These are phyloP conservation scores for Neoascochyta sp. DNA, from an alignment of 2,329 filamentous ascomycete species.

Conservation along the genomic window DNA sequence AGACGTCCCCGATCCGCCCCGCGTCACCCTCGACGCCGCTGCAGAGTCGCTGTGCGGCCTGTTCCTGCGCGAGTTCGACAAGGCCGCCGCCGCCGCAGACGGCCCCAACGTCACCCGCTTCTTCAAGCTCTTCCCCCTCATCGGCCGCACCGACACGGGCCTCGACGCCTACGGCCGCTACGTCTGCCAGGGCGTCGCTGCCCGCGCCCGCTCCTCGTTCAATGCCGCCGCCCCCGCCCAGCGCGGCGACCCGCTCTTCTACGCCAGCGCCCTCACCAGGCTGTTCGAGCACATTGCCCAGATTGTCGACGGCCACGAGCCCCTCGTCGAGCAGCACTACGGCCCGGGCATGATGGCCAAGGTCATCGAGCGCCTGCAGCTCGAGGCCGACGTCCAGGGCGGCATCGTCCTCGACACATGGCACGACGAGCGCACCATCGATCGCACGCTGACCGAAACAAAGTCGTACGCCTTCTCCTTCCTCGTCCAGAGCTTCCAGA, in stretches of 20 bases:
- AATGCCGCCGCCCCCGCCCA: constrained; percentile 63
- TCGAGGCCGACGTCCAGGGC: constrained; percentile 93
- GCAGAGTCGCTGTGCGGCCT: constrained; percentile 85
- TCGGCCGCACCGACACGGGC: constrained; percentile 82
- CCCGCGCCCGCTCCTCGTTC: constrained; percentile 74
- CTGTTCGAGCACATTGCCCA: constrained; percentile 97
- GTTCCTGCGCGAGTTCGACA: constrained; percentile 93
- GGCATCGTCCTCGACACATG: constrained; percentile 95
- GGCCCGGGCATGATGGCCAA: constrained; percentile 88
- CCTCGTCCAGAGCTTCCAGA: constrained; percentile 88
- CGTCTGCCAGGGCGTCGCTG: constrained; percentile 90
- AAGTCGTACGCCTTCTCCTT: constrained; percentile 98
- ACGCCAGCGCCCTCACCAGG: constrained; percentile 83
- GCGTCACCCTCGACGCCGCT: constrained; percentile 79
- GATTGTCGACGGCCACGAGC: constrained; percentile 88
- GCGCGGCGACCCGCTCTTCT: constrained; percentile 78
- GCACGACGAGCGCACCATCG: constrained; percentile 81
- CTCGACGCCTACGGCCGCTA: constrained; percentile 94
- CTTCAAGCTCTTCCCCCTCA: constrained; percentile 96
- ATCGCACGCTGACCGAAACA: constrained; percentile 85
- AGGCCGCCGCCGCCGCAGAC: constrained; percentile 81
- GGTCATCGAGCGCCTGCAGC: constrained; percentile 87
- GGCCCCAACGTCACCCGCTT: constrained; percentile 88
- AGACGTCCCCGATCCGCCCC: constrained; percentile 89
- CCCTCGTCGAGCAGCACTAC: constrained; percentile 90